Percentiles rank a stretch among this genome's conserved stretches.
Conservation (phyloP, 176 grass and related monocot genomes). For the Ensete glaucum region DNA sequence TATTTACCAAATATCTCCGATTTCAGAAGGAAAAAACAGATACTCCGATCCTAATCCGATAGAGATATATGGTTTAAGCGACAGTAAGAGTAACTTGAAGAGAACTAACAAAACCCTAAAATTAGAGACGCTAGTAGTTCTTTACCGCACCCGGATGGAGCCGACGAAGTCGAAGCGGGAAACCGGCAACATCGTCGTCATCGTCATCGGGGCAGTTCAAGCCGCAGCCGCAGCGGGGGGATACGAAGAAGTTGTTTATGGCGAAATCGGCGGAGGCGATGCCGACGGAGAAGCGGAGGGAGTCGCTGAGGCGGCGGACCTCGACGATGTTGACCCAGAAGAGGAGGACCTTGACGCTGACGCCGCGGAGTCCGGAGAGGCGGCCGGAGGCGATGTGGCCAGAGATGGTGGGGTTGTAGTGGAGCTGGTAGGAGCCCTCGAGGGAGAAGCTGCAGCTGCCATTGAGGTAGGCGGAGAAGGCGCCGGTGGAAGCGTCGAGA, state of each 20-base stretch:
- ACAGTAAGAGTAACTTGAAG: not conserved
- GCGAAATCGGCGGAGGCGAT: slow-evolving; percentile 79
- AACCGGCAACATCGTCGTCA: not conserved
- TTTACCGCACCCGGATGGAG: not conserved
- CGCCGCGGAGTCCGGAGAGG: slow-evolving; percentile 50
- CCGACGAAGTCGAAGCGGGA: not conserved
- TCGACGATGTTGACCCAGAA: slow-evolving; percentile 91
- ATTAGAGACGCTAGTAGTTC: not conserved
- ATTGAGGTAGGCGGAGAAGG: slow-evolving; percentile 54
- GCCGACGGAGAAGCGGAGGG: slow-evolving; percentile 80
- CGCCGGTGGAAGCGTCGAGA: slow-evolving; percentile 45
- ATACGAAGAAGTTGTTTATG: slow-evolving; percentile 61
- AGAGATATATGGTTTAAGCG: no score
- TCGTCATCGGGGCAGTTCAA: slow-evolving; percentile 46
- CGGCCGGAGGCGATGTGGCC: slow-evolving; percentile 44
- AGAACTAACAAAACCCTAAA: not conserved
- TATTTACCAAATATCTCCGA: no score
- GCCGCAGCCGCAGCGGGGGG: slow-evolving; percentile 76
- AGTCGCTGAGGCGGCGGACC: slow-evolving; percentile 47
- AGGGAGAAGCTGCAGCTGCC: slow-evolving; percentile 60
- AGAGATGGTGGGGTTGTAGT: slow-evolving; percentile 54
- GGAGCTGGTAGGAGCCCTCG: slow-evolving; percentile 64
- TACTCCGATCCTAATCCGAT: no score
- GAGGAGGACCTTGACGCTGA: slow-evolving; percentile 84
- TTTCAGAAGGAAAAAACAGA: no score